Conservation (phyloP, 2,329 filamentous ascomycete species). For the Aspergillus versicolor region DNA sequence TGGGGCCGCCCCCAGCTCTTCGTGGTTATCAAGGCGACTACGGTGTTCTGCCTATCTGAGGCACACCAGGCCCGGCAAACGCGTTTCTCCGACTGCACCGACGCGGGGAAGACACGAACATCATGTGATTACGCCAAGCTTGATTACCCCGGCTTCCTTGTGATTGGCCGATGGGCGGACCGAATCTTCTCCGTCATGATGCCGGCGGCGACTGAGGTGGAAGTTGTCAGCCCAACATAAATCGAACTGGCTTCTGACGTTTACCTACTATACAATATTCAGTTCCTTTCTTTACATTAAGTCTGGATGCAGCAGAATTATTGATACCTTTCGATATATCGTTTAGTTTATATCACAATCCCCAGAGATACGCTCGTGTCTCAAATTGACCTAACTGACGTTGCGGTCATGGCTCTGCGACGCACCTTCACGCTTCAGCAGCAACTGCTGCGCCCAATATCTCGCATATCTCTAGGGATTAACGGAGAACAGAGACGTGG, state of each 20-base stretch:
- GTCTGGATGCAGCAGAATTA: background rate
- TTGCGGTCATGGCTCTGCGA: conserved; percentile 42
- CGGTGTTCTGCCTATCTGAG: conserved; percentile 13
- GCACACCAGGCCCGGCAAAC: conserved; percentile 25
- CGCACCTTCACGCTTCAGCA: conserved; percentile 32
- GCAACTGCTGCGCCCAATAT: conserved; percentile 28
- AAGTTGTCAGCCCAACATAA: too few species aligned
- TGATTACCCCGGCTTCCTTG: conserved; percentile 26
- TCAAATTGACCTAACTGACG: background rate
- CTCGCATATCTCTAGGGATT: conserved; percentile 22
- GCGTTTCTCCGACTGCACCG: conserved; percentile 18
- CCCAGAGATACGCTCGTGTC: background rate
- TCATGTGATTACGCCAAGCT: conserved; percentile 31
- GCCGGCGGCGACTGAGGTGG: background rate
- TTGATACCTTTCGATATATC: background rate
- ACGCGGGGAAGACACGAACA: conserved; percentile 33
- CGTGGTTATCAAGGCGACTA: background rate
- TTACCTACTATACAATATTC: background rate
- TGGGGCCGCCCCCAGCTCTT: background rate
- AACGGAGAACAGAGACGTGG: conserved; percentile 28
- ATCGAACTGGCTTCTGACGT: background rate
- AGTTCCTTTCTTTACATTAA: background rate
- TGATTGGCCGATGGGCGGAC: conserved; percentile 29
- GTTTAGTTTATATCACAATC: background rate
- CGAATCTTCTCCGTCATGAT: conserved; percentile 19